Base-by-base conservation (phyloP, 139 green algal genomes). In the Auxenochlorella pyrenoidosa region DNA sequence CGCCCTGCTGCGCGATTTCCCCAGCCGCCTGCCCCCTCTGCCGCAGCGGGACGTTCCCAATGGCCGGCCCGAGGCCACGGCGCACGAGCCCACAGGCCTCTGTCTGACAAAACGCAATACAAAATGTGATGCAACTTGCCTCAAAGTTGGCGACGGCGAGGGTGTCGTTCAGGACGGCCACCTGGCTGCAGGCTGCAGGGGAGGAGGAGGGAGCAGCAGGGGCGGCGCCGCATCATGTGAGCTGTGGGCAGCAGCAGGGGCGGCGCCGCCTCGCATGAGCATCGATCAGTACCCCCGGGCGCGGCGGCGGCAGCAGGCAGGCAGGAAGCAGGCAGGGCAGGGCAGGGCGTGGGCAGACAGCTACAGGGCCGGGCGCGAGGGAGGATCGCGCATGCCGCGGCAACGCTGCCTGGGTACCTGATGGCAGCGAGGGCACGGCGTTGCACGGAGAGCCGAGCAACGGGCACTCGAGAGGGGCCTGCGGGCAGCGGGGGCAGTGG, bases 391-490 rank as follows among this genome's bases (percentile, higher is more conserved):
- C n/a, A n/a, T n/a, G n/a, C n/a, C n/a, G n/a, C n/a, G 28, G 60
- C 60, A 68, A 10, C 32, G 22, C 63, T 43, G 24, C 59, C 59
- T 15, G 59, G 3, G 21, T 30, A 34, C 70, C 36, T 32, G 78
- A 83, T n/a, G 78, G 63, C 60, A 85, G 80, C 28, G 58, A 60
- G 18, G 80, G 54, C 40, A 85, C 80, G 22, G 80, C 30, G 32
- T 85, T 85, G 80, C 80, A 85, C 13, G 80, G 80, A 0, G 80
- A 60, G 1, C 4, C 43, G 6, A 47, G 43, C 15, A 21, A 30
- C 30, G 32, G 47, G 75, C 75, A 81, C 21, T 12, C 24, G 1
- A 32, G 10, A 6, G 43, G 75, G 26, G 63, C 22, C 75, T 81
- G 75, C 26, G 28, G 28, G 43, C 43, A 10, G 19, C 8, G 13